phyloP scores from a whole-genome alignment of 805 yeast species.

The Candida boidinii region DNA sequence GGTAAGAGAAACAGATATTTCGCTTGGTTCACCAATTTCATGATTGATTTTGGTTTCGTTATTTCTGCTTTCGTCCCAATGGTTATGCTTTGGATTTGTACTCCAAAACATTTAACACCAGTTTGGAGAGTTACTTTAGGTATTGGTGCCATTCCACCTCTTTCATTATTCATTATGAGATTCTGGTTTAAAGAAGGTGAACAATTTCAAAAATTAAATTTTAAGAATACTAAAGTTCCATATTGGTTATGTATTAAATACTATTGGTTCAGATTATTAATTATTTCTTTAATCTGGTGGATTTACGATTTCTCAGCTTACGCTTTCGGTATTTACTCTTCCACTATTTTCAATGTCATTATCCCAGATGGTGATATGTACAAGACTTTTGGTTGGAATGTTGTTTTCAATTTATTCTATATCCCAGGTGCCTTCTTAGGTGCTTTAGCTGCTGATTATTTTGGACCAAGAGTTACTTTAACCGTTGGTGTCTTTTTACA shows the following conservation, averaged over 20 bases:
- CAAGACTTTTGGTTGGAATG: conserved; percentile 86
- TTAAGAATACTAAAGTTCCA: conserved; percentile 60
- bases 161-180: conserved; percentile 70
- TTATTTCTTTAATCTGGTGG: conserved; percentile 82
- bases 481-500: conserved; percentile 62
- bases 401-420: conserved; percentile 79
- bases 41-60: conserved; percentile 86
- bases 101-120: conserved; percentile 57
- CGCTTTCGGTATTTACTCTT: conserved; percentile 80
- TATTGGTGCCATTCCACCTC: conserved; percentile 83
- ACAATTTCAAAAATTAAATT: conserved; percentile 59
- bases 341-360: conserved; percentile 53
- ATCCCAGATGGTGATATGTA: conserved; percentile 56
- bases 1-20: conserved; percentile 87
- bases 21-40: conserved; percentile 78
- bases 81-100: conserved; percentile 78
- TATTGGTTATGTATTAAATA: conserved; percentile 61
- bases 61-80: conserved; percentile 77
- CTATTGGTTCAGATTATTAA: conserved; percentile 71
- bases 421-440: conserved; percentile 87
- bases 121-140: conserved; percentile 93
- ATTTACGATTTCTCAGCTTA: conserved; percentile 82
- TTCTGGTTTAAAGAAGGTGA: conserved; percentile 67
- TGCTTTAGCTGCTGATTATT: conserved; percentile 73
- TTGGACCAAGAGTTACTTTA: conserved; percentile 86